Conservation (phyloP, 257 asterid genomes). For the Misopates orontium region DNA sequence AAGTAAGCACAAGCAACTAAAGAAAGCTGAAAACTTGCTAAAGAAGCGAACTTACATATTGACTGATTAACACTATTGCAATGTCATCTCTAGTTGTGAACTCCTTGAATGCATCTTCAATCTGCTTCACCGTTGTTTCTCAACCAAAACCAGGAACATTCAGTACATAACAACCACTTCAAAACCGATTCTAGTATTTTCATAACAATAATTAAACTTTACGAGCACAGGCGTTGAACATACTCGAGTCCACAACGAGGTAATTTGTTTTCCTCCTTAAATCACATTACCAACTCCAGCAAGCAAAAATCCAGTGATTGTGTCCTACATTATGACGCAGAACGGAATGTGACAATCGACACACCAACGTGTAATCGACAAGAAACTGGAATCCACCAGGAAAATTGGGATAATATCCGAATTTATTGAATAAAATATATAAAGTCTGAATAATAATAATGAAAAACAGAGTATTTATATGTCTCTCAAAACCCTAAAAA, state of each 20-base stretch:
- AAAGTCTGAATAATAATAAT: too few species aligned
- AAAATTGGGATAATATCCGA: neutral
- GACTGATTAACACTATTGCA: constrained; percentile 88
- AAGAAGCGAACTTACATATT: constrained; percentile 76
- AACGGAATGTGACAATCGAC: too few species aligned
- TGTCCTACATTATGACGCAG: constrained; percentile 58
- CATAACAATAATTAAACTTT: neutral
- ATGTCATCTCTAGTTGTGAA: constrained; percentile 85
- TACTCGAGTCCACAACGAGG: constrained; percentile 93
- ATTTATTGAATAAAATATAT: too few species aligned
- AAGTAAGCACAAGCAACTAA: neutral
- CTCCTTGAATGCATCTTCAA: constrained; percentile 90
- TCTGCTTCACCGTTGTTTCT: constrained; percentile 83
- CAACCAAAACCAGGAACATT: constrained; percentile 25
- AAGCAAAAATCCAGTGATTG: constrained; percentile 83
- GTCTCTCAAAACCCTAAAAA: too few species aligned
- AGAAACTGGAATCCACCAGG: neutral
- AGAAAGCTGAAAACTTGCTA: constrained; percentile 33
- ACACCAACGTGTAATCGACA: neutral
- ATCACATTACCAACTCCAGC: constrained; percentile 99
- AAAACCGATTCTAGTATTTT: neutral
- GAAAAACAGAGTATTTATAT: too few species aligned
- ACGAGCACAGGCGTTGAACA: constrained; percentile 26
- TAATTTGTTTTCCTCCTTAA: constrained; percentile 90
- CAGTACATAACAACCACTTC: neutral